Evolutionary conservation across 2,329 filamentous ascomycete genomes (phyloP).

Genomic region (Xylariaceae sp.): DNA sequence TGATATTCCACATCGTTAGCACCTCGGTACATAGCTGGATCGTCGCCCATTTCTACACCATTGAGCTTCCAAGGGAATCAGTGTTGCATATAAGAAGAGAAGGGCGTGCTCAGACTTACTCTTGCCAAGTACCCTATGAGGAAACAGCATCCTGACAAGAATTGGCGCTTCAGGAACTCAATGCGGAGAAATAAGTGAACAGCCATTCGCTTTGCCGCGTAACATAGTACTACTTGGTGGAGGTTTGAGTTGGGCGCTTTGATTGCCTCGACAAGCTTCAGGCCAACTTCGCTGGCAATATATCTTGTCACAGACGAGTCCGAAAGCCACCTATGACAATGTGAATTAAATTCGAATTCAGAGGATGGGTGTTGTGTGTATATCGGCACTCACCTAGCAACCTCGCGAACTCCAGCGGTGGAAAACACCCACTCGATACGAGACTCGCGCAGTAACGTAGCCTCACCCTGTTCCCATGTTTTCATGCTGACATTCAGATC

Average conservation of each 20-base stretch:
- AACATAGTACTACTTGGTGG: constrained; percentile 21
- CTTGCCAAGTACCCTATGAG: constrained; percentile 27
- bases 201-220: constrained; percentile 25
- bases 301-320: constrained; percentile 26
- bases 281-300: constrained; percentile 15
- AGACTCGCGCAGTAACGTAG: constrained; percentile 15
- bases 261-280: constrained; percentile 18
- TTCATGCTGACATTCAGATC: constrained; percentile 22
- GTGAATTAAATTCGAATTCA: background rate
- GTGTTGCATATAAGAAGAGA: background rate
- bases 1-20: constrained; percentile 3
- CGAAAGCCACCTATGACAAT: constrained; percentile 20
- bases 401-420: constrained; percentile 20
- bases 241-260: constrained; percentile 19
- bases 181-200: constrained; percentile 25
- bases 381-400: constrained; percentile 16
- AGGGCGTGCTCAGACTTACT: constrained; percentile 16
- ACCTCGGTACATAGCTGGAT: constrained; percentile 15
- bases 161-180: constrained; percentile 28
- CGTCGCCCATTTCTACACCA: constrained; percentile 21
- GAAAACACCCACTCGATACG: constrained; percentile 30
- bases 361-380: background rate
- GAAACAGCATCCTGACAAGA: constrained; percentile 24
- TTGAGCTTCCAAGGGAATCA: constrained; percentile 17
- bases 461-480: constrained; percentile 26